A percentile compares a stretch with the other conserved stretches of the same genome.
These are phyloP conservation scores for Termitomyces sp. DNA, from an alignment of 768 basidiomycete genomes.

Conservation along the genomic window DNA sequence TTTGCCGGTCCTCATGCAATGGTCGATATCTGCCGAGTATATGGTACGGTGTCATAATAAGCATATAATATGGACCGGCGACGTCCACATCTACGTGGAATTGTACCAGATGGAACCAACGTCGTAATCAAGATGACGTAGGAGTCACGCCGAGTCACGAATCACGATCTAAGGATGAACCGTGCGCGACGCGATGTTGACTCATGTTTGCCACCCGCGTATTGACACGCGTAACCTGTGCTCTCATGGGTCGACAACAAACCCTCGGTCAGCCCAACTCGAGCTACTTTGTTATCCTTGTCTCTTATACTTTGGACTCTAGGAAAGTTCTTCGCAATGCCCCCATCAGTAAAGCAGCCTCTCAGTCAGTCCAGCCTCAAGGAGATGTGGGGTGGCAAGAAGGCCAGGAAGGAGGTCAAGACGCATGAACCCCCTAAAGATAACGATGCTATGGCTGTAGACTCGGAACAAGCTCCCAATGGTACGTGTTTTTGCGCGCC, in stretches of 20 bases:
- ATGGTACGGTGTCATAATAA: too few relatives aligned
- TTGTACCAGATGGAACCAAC: too few relatives aligned
- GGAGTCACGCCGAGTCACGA: background rate
- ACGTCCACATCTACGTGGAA: too few relatives aligned
- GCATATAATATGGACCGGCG: too few relatives aligned
- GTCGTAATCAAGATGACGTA: background rate
- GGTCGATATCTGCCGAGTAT: background rate
- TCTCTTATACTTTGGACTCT: background rate
- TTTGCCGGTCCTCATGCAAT: constrained; percentile 7
- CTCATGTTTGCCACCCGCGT: constrained; percentile 43
- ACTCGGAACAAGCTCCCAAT: constrained; percentile 19
- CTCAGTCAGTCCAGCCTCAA: constrained; percentile 77
- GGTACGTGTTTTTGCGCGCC: constrained; percentile 12
- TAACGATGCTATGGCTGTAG: constrained; percentile 26
- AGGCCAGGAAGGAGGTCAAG: constrained; percentile 21
- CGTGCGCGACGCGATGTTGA: constrained; percentile 39
- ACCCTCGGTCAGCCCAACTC: constrained; percentile 51
- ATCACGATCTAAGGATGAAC: too few relatives aligned
- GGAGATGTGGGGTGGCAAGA: constrained; percentile 60
- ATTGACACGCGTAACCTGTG: constrained; percentile 21
- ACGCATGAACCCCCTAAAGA: constrained; percentile 12
- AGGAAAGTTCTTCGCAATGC: constrained; percentile 82
- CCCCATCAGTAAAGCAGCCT: constrained; percentile 59
- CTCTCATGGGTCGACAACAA: constrained; percentile 66
- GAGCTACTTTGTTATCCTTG: background rate